These are phyloP conservation scores for Botryosphaeria dothidea DNA, from an alignment of 2,329 filamentous ascomycete genomes.

Conservation along the genomic window DNA sequence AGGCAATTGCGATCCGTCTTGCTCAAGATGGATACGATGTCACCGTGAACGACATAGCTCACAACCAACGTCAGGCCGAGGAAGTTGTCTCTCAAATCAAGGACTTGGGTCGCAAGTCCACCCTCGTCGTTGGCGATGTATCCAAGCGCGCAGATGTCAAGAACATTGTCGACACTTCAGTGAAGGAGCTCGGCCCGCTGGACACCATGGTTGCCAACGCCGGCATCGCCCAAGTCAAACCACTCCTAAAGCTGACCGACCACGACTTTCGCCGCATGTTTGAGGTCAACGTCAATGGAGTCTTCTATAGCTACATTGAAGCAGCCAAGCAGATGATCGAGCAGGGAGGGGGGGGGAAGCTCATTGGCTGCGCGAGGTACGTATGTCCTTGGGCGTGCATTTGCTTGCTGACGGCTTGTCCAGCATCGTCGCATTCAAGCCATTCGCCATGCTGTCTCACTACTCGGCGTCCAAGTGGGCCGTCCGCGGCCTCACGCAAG, in stretches of 20 bases:
- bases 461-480: slow-evolving; percentile 69
- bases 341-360: slow-evolving; percentile 53
- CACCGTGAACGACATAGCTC: slow-evolving; percentile 63
- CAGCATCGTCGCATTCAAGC: slow-evolving; percentile 61
- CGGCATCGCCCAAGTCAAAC: slow-evolving; percentile 60
- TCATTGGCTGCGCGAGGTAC: slow-evolving; percentile 53
- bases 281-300: slow-evolving; percentile 64
- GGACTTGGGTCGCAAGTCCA: slow-evolving; percentile 52
- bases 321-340: slow-evolving; percentile 66
- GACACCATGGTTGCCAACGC: slow-evolving; percentile 62
- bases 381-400: too few relatives aligned
- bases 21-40: slow-evolving; percentile 67
- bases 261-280: slow-evolving; percentile 62
- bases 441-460: slow-evolving; percentile 59
- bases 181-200: slow-evolving; percentile 55
- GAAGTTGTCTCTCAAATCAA: slow-evolving; percentile 55
- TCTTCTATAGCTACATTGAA: slow-evolving; percentile 64
- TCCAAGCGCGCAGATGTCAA: slow-evolving; percentile 57
- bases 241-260: slow-evolving; percentile 57
- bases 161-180: slow-evolving; percentile 53
- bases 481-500: slow-evolving; percentile 65
- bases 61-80: slow-evolving; percentile 55
- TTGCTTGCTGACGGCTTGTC: neutral
- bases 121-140: slow-evolving; percentile 62
- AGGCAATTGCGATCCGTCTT: slow-evolving; percentile 63